Percentiles rank a stretch among this genome's conserved stretches.
These are phyloP conservation scores for Talaromyces trachyspermus DNA, from an alignment of 495 filamentous ascomycete genomes.

Conservation along the genomic window DNA sequence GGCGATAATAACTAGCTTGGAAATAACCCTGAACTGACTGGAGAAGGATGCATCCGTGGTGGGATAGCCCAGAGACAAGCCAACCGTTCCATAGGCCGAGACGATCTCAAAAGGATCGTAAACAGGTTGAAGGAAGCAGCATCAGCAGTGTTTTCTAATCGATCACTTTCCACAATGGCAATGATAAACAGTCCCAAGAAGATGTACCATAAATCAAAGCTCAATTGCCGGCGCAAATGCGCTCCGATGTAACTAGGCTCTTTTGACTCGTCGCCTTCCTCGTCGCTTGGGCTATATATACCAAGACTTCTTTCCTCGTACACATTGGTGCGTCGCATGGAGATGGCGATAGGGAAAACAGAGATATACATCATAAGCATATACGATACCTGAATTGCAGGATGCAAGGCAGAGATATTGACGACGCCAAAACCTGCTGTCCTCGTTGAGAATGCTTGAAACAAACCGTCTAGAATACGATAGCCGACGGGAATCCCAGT, in stretches of 20 bases:
- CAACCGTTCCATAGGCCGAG: constrained; percentile 91
- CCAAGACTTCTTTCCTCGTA: constrained; percentile 94
- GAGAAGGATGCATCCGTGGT: constrained; percentile 69
- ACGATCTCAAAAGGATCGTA: constrained; percentile 84
- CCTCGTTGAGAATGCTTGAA: constrained; percentile 78
- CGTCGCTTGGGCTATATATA: constrained; percentile 50
- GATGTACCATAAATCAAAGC: constrained; percentile 93
- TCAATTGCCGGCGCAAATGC: constrained; percentile 82
- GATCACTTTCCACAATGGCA: constrained; percentile 67
- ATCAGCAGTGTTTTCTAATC: constrained; percentile 44
- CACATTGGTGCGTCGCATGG: constrained; percentile 86
- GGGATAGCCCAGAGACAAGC: constrained; percentile 77
- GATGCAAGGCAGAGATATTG: constrained; percentile 69
- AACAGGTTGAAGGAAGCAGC: constrained; percentile 70
- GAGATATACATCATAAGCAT: constrained; percentile 99
- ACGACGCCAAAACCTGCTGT: constrained; percentile 83
- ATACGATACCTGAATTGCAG: constrained; percentile 89
- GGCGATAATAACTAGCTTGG: constrained; percentile 87
- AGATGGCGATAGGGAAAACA: constrained; percentile 91
- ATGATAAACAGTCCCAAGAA: constrained; percentile 86
- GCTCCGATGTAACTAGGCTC: constrained; percentile 76
- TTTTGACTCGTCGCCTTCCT: constrained; percentile 45
- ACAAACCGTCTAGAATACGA: constrained; percentile 73
- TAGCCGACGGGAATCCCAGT: constrained; percentile 55
- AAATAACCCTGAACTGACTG: constrained; percentile 66